Conservation (phyloP, 2,329 filamentous ascomycete species). For the Colletotrichum paranaense region DNA sequence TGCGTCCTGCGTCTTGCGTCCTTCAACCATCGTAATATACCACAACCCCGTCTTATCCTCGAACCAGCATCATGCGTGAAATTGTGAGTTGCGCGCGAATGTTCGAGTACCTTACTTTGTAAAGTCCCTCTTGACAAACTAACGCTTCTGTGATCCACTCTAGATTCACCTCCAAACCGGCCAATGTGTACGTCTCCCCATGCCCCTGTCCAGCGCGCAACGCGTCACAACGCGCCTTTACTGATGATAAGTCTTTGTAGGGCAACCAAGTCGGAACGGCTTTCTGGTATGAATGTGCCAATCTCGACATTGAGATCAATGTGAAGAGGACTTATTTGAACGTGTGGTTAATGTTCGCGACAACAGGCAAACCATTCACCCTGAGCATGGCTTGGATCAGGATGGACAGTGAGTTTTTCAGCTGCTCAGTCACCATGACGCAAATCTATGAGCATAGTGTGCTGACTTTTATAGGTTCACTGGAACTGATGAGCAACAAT, state of each 20-base stretch:
- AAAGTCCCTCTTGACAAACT: constrained; percentile 30
- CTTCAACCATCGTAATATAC: constrained; percentile 7
- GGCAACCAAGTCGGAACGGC: constrained; percentile 99
- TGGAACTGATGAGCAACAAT: constrained; percentile 96
- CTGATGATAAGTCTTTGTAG: constrained; percentile 57
- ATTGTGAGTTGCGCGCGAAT: constrained; percentile 45
- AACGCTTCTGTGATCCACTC: constrained; percentile 63
- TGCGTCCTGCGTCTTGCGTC: not conserved
- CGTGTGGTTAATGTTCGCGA: constrained; percentile 1
- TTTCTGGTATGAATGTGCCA: constrained; percentile 78
- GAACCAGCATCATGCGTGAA: constrained; percentile 11
- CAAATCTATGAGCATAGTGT: not conserved
- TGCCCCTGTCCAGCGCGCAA: not conserved
- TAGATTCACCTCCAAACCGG: constrained; percentile 99
- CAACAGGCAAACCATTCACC: constrained; percentile 80
- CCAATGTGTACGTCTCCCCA: constrained; percentile 81
- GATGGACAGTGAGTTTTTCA: constrained; percentile 84
- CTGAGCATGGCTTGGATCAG: constrained; percentile 96
- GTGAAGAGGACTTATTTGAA: constrained; percentile 48
- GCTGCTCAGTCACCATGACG: not conserved
- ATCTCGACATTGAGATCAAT: not conserved
- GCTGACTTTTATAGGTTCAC: constrained; percentile 76
- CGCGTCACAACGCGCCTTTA: not conserved
- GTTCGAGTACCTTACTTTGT: not conserved
- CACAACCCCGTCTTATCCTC: not conserved